Conservation (phyloP, 2,329 filamentous ascomycete species). For the Phyllosticta paracitricarpa region DNA sequence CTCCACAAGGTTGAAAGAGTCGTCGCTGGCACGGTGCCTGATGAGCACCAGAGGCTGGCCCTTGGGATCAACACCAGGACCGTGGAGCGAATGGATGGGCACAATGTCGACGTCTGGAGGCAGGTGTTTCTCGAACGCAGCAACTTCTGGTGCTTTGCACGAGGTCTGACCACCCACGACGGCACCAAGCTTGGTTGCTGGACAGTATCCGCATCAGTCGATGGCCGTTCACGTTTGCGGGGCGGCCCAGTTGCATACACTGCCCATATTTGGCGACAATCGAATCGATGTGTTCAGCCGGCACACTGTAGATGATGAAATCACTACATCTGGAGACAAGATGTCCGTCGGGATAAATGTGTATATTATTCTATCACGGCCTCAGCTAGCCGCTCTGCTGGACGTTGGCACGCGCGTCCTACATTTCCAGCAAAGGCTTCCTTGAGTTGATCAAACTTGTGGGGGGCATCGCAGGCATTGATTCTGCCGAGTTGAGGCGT, state of each 20-base stretch:
- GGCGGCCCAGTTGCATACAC: slow-evolving; percentile 51
- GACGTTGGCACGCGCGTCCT: slow-evolving; percentile 44
- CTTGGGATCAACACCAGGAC: slow-evolving; percentile 76
- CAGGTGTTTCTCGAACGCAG: slow-evolving; percentile 81
- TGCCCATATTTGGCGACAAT: slow-evolving; percentile 86
- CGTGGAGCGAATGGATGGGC: slow-evolving; percentile 93
- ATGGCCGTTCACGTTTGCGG: slow-evolving; percentile 7
- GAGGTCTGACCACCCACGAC: slow-evolving; percentile 97
- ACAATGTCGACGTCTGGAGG: slow-evolving; percentile 85
- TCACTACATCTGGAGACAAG: slow-evolving; percentile 92
- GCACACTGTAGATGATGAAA: slow-evolving; percentile 98
- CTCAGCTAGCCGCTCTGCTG: slow-evolving; percentile 32
- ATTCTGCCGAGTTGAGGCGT: slow-evolving; percentile 51
- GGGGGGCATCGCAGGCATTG: slow-evolving; percentile 85
- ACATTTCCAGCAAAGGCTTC: slow-evolving; percentile 80
- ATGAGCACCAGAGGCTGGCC: slow-evolving; percentile 89
- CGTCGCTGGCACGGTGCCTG: slow-evolving; percentile 75
- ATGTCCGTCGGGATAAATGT: slow-evolving; percentile 89
- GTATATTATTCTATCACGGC: slow-evolving; percentile 59
- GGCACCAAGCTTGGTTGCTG: slow-evolving; percentile 87
- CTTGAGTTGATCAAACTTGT: slow-evolving; percentile 72
- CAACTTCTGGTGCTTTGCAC: slow-evolving; percentile 94
- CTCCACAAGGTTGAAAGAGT: slow-evolving; percentile 69
- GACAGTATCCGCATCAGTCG: slow-evolving; percentile 2
- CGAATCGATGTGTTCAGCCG: slow-evolving; percentile 78